Evolutionary conservation across 2,329 filamentous ascomycete genomes (phyloP).

Genomic region (Curvularia eragrostidis): DNA sequence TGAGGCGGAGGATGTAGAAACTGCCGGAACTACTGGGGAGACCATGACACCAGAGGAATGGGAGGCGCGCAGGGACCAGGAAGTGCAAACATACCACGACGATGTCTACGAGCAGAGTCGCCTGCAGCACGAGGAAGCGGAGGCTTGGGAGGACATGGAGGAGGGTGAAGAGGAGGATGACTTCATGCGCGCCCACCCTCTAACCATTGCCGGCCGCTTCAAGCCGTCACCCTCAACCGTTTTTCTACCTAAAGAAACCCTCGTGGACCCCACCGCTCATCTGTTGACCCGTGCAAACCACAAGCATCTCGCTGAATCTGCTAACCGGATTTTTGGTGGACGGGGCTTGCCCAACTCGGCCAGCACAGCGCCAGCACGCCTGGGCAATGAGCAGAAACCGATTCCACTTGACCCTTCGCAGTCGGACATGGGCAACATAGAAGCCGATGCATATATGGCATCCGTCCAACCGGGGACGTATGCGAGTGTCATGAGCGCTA

Average conservation of each 20-base stretch:
- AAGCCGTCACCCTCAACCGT: conserved; percentile 76
- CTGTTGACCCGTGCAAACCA: conserved; percentile 70
- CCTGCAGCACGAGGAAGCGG: conserved; percentile 52
- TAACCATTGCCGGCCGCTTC: conserved; percentile 77
- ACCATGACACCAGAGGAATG: conserved; percentile 44
- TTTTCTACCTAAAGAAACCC: conserved; percentile 71
- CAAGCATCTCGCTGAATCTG: conserved; percentile 75
- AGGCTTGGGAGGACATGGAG: conserved; percentile 40
- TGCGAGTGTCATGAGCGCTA: conserved; percentile 68
- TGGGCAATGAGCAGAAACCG: conserved; percentile 65
- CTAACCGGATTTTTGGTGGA: conserved; percentile 79
- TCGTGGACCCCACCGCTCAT: conserved; percentile 72
- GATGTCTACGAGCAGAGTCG: conserved; percentile 52
- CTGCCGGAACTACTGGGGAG: conserved; percentile 27
- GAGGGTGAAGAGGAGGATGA: conserved; percentile 46
- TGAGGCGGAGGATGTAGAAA: conserved; percentile 28
- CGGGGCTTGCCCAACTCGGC: conserved; percentile 76
- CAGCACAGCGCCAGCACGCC: conserved; percentile 66
- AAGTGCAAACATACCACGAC: conserved; percentile 42
- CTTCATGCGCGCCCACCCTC: conserved; percentile 70
- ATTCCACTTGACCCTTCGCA: conserved; percentile 70
- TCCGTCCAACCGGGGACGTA: conserved; percentile 75
- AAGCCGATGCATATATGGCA: conserved; percentile 75
- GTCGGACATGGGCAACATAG: conserved; percentile 73
- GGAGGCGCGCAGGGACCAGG: conserved; percentile 45